A percentile compares a stretch with the other conserved stretches of the same genome.
These are phyloP conservation scores for Prunus mongolica DNA, from an alignment of 306 rosid genomes.

Conservation along the genomic window DNA sequence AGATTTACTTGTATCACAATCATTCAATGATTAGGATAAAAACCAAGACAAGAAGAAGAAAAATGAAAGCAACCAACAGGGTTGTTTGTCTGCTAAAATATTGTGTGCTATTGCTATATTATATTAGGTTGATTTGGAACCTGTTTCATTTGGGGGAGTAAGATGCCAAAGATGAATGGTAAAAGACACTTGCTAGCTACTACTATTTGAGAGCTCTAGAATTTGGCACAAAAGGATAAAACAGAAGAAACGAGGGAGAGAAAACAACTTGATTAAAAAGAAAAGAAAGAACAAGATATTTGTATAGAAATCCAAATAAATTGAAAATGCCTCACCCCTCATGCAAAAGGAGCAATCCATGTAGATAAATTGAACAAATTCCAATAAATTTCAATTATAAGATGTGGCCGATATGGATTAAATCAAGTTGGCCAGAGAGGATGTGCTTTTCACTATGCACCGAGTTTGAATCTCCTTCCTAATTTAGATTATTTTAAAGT, in stretches of 20 bases:
- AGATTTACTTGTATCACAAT: background rate
- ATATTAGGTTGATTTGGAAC: background rate
- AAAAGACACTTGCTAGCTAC: too few species aligned
- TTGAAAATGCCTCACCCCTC: background rate
- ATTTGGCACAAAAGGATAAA: too few species aligned
- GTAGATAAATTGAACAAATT: too few species aligned
- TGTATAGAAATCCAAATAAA: too few species aligned
- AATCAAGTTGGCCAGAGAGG: too few species aligned
- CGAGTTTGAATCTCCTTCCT: too few species aligned
- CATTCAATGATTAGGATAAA: background rate
- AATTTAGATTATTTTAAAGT: too few species aligned
- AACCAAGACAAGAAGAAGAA: background rate
- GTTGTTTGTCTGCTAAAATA: constrained; percentile 2
- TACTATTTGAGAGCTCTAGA: too few species aligned
- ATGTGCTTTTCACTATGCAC: too few species aligned
- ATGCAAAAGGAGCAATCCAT: background rate
- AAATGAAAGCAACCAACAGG: background rate
- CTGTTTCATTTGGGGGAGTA: background rate
- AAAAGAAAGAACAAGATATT: background rate
- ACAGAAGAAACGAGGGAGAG: too few species aligned
- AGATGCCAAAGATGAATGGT: background rate
- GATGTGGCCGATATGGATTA: fast-evolving
- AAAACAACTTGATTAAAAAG: too few species aligned
- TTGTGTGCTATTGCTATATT: background rate
- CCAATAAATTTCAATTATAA: background rate